A percentile compares a stretch with the other conserved stretches of the same genome.
phyloP scores from a whole-genome alignment of 345 rosid species.

The Erysimum cheiranthoides region DNA sequence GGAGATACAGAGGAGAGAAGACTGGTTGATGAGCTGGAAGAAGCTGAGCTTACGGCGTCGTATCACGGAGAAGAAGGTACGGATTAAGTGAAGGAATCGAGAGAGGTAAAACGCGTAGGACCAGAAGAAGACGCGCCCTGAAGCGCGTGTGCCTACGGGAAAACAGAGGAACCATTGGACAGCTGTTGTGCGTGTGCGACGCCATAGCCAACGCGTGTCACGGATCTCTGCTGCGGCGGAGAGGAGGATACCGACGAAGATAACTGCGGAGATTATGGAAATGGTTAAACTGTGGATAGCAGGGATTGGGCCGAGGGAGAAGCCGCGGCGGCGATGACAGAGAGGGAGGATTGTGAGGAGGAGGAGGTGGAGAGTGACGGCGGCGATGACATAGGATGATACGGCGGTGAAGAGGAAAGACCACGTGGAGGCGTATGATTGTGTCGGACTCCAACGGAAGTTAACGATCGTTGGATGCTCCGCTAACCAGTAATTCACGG shows the following conservation, averaged over 20 bases:
- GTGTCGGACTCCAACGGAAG: slow-evolving; percentile 85
- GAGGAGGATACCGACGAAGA: slow-evolving; percentile 74
- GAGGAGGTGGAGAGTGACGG: slow-evolving; percentile 61
- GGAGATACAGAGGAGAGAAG: slow-evolving; percentile 69
- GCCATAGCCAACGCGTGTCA: slow-evolving; percentile 91
- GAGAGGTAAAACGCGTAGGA: slow-evolving; percentile 87
- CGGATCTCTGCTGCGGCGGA: slow-evolving; percentile 83
- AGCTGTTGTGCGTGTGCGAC: slow-evolving; percentile 60
- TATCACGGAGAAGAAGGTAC: slow-evolving; percentile 68
- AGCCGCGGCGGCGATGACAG: slow-evolving; percentile 52
- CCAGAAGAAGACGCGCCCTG: slow-evolving; percentile 99
- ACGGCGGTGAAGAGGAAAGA: slow-evolving; percentile 71
- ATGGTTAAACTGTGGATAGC: slow-evolving; percentile 76
- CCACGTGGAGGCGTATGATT: slow-evolving; percentile 93
- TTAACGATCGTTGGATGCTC: slow-evolving; percentile 80
- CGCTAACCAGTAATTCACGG: slow-evolving; percentile 57
- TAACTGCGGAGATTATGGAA: slow-evolving; percentile 62
- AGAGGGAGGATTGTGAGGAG: slow-evolving; percentile 46
- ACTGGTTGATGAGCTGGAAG: slow-evolving; percentile 75
- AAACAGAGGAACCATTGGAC: slow-evolving; percentile 96
- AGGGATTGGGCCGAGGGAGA: slow-evolving; percentile 85
- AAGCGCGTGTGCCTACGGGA: slow-evolving; percentile 95
- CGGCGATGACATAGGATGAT: slow-evolving; percentile 56
- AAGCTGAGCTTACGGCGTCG: slow-evolving; percentile 55
- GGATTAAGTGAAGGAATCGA: slow-evolving; percentile 78